Evolutionary conservation across 2,329 filamentous ascomycete genomes (phyloP).

Genomic region (Akanthomyces lecanii): DNA sequence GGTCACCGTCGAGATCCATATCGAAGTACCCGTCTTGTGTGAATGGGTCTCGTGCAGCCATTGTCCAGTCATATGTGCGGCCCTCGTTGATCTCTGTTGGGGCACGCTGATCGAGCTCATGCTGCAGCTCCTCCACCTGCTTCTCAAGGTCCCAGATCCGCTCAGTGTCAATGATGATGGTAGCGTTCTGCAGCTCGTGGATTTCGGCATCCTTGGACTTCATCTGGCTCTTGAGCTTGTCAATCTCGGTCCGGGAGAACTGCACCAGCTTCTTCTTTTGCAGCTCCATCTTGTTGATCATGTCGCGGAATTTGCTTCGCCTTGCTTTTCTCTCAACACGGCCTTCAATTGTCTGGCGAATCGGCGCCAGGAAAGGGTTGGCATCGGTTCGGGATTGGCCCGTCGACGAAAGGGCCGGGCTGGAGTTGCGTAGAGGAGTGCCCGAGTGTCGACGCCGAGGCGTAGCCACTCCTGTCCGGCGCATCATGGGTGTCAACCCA

Average conservation of each 20-base stretch:
- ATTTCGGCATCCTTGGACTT: slow-evolving; percentile 50
- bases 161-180: slow-evolving; percentile 45
- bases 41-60: slow-evolving; percentile 46
- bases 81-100: slow-evolving; percentile 24
- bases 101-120: slow-evolving; percentile 26
- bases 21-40: slow-evolving; percentile 30
- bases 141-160: slow-evolving; percentile 40
- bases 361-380: slow-evolving; percentile 25
- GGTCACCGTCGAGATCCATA: slow-evolving; percentile 38
- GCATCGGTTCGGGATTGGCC: slow-evolving; percentile 23
- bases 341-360: slow-evolving; percentile 54
- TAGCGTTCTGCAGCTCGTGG: slow-evolving; percentile 47
- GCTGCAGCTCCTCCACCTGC: slow-evolving; percentile 35
- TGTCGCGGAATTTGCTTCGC: slow-evolving; percentile 53
- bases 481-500: slow-evolving; percentile 56
- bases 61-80: slow-evolving; percentile 45
- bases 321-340: slow-evolving; percentile 54
- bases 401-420: slow-evolving; percentile 17
- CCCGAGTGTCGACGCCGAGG: slow-evolving; percentile 43
- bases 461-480: slow-evolving; percentile 43
- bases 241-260: slow-evolving; percentile 43
- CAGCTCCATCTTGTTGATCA: slow-evolving; percentile 50
- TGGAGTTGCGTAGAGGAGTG: slow-evolving; percentile 30
- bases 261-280: slow-evolving; percentile 41
- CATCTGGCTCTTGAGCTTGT: slow-evolving; percentile 45